Evolutionary conservation across 2,329 filamentous ascomycete genomes (phyloP).

Genomic region (Hymenoscyphus repandus): DNA sequence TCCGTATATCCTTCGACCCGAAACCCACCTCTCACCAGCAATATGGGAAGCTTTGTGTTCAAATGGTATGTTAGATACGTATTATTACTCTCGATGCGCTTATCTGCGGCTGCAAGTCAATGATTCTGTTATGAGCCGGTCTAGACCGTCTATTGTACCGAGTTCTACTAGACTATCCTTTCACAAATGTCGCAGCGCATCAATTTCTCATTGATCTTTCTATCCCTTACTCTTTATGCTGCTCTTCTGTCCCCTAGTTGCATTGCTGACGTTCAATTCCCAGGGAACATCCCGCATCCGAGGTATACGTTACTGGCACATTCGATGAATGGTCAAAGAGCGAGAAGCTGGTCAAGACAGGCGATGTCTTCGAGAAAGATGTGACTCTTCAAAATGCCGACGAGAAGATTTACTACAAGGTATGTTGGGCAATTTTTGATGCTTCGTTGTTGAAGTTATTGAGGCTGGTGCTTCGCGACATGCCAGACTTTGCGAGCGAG

Average conservation of each 20-base stretch:
- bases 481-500: background rate
- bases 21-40: slow-evolving; percentile 5
- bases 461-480: no score
- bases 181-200: background rate
- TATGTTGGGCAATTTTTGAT: slow-evolving; percentile 38
- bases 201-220: background rate
- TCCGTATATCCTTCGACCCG: no score
- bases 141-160: background rate
- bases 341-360: slow-evolving; percentile 73
- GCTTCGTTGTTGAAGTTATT: background rate
- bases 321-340: slow-evolving; percentile 94
- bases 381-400: slow-evolving; percentile 63
- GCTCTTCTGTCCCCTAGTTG: background rate
- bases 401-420: slow-evolving; percentile 92
- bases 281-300: slow-evolving; percentile 78
- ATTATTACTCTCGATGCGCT: background rate
- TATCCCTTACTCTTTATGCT: background rate
- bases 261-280: slow-evolving; percentile 18
- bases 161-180: background rate
- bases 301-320: slow-evolving; percentile 89
- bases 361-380: slow-evolving; percentile 70
- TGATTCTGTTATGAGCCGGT: background rate
- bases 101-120: background rate
- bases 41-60: slow-evolving; percentile 35
- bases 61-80: slow-evolving; percentile 28